Evolutionary conservation across 495 filamentous ascomycete species (phyloP), one percentile per base, ranked within the genome.

Genomic region (Friedmanniomyces simplex): DNA sequence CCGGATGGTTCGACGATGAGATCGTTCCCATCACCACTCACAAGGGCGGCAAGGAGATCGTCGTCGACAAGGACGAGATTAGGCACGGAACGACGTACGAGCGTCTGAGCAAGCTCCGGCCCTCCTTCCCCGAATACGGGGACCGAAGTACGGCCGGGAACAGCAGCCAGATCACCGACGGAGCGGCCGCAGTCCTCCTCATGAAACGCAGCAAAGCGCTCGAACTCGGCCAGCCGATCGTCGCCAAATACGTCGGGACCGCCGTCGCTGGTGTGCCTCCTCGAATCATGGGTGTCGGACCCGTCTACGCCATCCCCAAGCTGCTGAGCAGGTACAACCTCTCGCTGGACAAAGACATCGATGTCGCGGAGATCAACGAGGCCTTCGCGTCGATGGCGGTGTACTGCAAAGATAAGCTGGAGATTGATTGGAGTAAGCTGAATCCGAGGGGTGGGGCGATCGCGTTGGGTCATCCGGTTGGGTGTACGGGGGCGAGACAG

Each of bases 341-440:
- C 59, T 77, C 75, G 16, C 76, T 94, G 52, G 74, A 83, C 43
- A 3, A 13, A 13, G 91, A 98, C 57, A 79, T 89, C 58, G 93
- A 98, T 63, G 78, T 98, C 47, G 81, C 87, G 61, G 93, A 98
- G 78, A 74, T 98, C 67, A 98, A 98, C 73, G 93, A 98, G 79
- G 93, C 93, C 1, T 98, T 98, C 63, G 93, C 91, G 25, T 89
- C 84, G 22, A 98, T 98, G 91, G 91, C 88, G 0, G 89, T 96
- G 1, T 98, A 96, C 77, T 95, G 89, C 73, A 68, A 85, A 20
- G 77, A 91, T 55, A 82, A 76, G 55, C 78, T 96, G 30, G 82
- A 82, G 36, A 72, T 96, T 43, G 87, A 94, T 60, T 82, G 78
- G 60, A 73, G 79, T 65, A 96, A 96, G 81, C 80, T 97, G 73